These are phyloP conservation scores for Camillea tinctor DNA, from an alignment of 2,329 filamentous ascomycete genomes.

Conservation along the genomic window DNA sequence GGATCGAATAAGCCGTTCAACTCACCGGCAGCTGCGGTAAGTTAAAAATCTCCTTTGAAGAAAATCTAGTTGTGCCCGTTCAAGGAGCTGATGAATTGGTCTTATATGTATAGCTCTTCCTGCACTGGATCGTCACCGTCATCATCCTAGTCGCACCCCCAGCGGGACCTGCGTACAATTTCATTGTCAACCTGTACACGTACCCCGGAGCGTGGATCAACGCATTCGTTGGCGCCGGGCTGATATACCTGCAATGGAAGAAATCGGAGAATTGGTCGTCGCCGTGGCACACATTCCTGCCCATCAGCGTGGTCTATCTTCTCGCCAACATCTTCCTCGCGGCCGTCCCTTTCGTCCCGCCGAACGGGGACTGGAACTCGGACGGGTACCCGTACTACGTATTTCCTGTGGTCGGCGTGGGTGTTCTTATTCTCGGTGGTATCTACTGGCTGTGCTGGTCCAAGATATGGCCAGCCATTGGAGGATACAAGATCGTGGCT, in stretches of 20 bases:
- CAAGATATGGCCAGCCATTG: constrained; percentile 46
- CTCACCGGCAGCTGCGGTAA: constrained; percentile 56
- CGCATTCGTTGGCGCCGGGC: constrained; percentile 47
- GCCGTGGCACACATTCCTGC: constrained; percentile 50
- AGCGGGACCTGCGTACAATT: constrained; percentile 67
- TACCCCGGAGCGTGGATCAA: constrained; percentile 57
- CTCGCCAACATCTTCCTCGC: constrained; percentile 52
- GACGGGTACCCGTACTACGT: constrained; percentile 56
- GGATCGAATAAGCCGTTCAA: constrained; percentile 68
- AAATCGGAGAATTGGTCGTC: constrained; percentile 53
- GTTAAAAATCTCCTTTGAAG: constrained; percentile 13
- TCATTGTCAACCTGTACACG: constrained; percentile 57
- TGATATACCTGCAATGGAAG: constrained; percentile 50
- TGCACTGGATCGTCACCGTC: constrained; percentile 65
- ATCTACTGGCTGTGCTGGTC: constrained; percentile 56
- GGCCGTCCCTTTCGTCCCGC: constrained; percentile 55
- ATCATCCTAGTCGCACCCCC: constrained; percentile 66
- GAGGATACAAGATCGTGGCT: constrained; percentile 49
- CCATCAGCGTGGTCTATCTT: constrained; percentile 48
- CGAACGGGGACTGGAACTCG: constrained; percentile 44
- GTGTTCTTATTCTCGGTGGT: constrained; percentile 48
- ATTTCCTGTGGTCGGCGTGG: constrained; percentile 54
- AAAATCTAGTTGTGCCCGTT: neutral
- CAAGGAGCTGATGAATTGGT: neutral
- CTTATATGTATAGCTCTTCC: constrained; percentile 47